Base-by-base conservation (phyloP, 257 asterid genomes). In the Petrea volubilis region DNA sequence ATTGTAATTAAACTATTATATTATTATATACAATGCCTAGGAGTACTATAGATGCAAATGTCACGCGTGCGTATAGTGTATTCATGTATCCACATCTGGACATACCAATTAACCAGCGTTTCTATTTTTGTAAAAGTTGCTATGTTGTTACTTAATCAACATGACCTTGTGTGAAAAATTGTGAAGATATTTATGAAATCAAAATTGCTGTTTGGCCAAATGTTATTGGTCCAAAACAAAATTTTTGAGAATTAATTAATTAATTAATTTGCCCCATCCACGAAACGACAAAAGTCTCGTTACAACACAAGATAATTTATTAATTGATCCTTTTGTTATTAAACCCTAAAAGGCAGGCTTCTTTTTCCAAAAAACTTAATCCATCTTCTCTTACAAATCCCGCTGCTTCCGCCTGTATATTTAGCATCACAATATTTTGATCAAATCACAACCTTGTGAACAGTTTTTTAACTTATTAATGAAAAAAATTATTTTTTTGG, bases 361-460 rank as follows among this genome's bases (percentile, higher is more conserved):
- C 82, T 56, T 81, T 83, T 77, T 55, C 84, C 83, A 67, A 83
- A 64, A 72, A 70, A n/a, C n/a, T 18, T 76, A 70, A 64, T 69
- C 36, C 73, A 53, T 51, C 51, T 62, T 76, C 72, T 49, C 58
- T 36, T 78, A 56, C 86, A 77, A 65, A 81, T 81, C 86, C 85
- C 86, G 52, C 3, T 78, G 83, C 80, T 40, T 64, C 36, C 85
- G 82, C 79, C 63, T 40, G 25, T 70, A 52, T 33, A 29, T 66
- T 60, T 33, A 40, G 63, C 40, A 49, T 17, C 10, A 64, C 43
- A 12, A 46, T 31, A 33, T 41, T 58, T 33, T 31, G 46, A 58
- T 72, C 43, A 80, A 80, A 51, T 76, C 60, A 73, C 61, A 53
- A 50, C n/a, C n/a, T n/a, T n/a, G n/a, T n/a, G n/a, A n/a, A n/a